Evolutionary conservation across 768 basidiomycete species (phyloP).

Genomic region (Russula foetens): DNA sequence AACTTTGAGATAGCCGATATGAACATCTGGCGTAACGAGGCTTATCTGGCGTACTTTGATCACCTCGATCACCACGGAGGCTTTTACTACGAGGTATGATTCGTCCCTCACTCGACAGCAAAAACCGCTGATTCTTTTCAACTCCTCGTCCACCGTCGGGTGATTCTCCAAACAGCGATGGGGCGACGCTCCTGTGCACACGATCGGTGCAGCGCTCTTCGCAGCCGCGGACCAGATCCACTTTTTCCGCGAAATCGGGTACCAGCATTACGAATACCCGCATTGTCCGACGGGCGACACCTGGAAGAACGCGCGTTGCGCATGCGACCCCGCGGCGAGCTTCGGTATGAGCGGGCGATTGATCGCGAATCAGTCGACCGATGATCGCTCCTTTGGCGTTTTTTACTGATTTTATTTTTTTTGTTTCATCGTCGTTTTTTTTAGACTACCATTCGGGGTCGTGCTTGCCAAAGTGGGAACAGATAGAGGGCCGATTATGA

Average conservation of each 20-base stretch:
- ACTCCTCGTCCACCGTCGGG: no score
- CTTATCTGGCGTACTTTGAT: conserved; percentile 78
- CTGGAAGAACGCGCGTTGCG: conserved; percentile 39
- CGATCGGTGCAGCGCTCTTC: conserved; percentile 73
- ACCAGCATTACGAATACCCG: conserved; percentile 67
- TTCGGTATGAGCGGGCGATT: conserved; percentile 39
- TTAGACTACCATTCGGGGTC: conserved; percentile 47
- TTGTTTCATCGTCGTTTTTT: no score
- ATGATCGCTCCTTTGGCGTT: no score
- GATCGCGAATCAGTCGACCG: neutral
- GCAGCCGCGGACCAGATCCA: conserved; percentile 67
- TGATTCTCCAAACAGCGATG: conserved; percentile 39
- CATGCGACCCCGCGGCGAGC: conserved; percentile 42
- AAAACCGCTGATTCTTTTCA: no score
- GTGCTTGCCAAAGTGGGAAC: conserved; percentile 48
- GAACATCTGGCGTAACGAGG: conserved; percentile 76
- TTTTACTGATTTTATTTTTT: neutral
- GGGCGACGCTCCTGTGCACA: conserved; percentile 87
- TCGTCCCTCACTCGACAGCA: no score
- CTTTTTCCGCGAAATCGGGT: conserved; percentile 82
- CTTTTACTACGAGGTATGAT: conserved; percentile 73
- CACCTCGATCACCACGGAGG: conserved; percentile 76
- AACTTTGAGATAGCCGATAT: conserved; percentile 89
- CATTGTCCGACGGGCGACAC: conserved; percentile 36
- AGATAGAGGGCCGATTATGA: neutral